These are phyloP conservation scores for Xylaria arbuscula DNA, from an alignment of 2,329 filamentous ascomycete genomes.

Conservation along the genomic window DNA sequence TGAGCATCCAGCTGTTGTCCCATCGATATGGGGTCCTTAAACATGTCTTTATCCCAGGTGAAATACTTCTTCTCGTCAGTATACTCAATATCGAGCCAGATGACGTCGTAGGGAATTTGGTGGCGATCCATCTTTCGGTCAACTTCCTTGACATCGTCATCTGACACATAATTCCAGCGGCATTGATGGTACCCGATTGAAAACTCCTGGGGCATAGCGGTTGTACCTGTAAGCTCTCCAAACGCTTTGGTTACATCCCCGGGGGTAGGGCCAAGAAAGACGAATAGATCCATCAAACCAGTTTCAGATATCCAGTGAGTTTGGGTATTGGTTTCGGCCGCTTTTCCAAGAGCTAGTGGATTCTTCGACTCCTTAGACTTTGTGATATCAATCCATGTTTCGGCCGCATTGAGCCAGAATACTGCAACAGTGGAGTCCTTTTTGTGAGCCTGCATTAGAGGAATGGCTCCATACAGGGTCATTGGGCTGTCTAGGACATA, in stretches of 20 bases:
- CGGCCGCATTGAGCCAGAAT: slow-evolving; percentile 96
- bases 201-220: slow-evolving; percentile 91
- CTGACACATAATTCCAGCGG: slow-evolving; percentile 98
- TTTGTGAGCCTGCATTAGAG: slow-evolving; percentile 96
- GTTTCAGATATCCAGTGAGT: slow-evolving; percentile 98
- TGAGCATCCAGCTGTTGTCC: slow-evolving; percentile 85
- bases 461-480: slow-evolving; percentile 97
- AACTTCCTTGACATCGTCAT: slow-evolving; percentile 96
- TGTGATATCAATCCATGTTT: slow-evolving; percentile 96
- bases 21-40: slow-evolving; percentile 87
- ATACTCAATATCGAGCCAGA: slow-evolving; percentile 99
- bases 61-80: slow-evolving; percentile 98
- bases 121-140: slow-evolving; percentile 96
- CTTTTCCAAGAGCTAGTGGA: slow-evolving; percentile 78
- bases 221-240: slow-evolving; percentile 89
- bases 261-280: slow-evolving; percentile 91
- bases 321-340: slow-evolving; percentile 78
- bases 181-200: slow-evolving; percentile 96
- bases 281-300: slow-evolving; percentile 89
- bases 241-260: slow-evolving; percentile 85
- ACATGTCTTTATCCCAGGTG: slow-evolving; percentile 92
- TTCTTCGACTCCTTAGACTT: slow-evolving; percentile 81
- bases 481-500: slow-evolving; percentile 97
- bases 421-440: slow-evolving; percentile 94
- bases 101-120: slow-evolving; percentile 97